phyloP scores from a whole-genome alignment of 805 yeast genomes.

The Teunomyces pallodes region DNA sequence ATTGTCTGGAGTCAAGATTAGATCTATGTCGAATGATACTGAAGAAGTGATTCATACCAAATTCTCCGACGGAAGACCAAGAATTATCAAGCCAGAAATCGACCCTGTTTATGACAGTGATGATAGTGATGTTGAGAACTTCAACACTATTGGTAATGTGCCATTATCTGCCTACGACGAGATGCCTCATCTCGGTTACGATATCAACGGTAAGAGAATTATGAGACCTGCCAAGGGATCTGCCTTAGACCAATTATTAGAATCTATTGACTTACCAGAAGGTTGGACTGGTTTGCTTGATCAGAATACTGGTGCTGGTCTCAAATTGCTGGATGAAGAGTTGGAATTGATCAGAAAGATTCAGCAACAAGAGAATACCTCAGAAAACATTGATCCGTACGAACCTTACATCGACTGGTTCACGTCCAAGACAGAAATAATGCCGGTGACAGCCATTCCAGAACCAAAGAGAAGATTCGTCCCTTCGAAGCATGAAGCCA shows the following conservation, averaged over 20 bases:
- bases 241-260: conserved; percentile 87
- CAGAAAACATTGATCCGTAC: conserved; percentile 78
- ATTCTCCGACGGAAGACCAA: conserved; percentile 76
- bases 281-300: conserved; percentile 98
- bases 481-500: conserved; percentile 96
- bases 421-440: conserved; percentile 74
- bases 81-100: conserved; percentile 83
- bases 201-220: conserved; percentile 94
- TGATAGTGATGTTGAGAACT: conserved; percentile 78
- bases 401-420: conserved; percentile 97
- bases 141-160: conserved; percentile 89
- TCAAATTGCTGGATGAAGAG: conserved; percentile 84
- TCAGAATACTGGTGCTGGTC: conserved; percentile 78
- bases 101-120: conserved; percentile 94
- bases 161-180: conserved; percentile 94
- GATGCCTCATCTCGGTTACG: conserved; percentile 96
- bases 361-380: conserved; percentile 81
- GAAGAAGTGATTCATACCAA: conserved; percentile 33
- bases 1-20: conserved; percentile 52
- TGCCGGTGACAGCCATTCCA: conserved; percentile 91
- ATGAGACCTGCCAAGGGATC: conserved; percentile 98
- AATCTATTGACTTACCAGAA: conserved; percentile 89
- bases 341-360: conserved; percentile 82
- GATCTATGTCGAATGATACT: conserved; percentile 45
- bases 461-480: conserved; percentile 97